Evolutionary conservation across 257 asterid genomes (phyloP).

Genomic region (Penstemon davidsonii): DNA sequence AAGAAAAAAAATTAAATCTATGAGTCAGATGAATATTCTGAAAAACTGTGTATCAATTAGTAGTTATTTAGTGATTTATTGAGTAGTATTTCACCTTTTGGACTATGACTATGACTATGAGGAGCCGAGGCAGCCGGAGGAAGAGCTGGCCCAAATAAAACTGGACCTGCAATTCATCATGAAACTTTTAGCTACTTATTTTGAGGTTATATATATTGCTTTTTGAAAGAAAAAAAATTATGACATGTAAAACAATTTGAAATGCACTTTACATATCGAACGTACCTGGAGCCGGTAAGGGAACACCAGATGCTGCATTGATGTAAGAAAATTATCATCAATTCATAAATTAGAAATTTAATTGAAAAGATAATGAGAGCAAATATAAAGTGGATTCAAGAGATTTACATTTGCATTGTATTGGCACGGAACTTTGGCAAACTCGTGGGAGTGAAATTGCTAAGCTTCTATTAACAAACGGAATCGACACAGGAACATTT

Average conservation of each 20-base stretch:
- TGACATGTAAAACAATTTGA: neutral
- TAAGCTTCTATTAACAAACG: conserved; percentile 44
- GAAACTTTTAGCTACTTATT: neutral
- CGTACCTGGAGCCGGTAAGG: conserved; percentile 80
- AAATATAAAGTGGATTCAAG: neutral
- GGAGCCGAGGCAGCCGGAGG: conserved; percentile 28
- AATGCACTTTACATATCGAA: neutral
- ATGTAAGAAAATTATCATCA: conserved; percentile 10
- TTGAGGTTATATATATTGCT: neutral
- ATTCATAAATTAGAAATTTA: neutral
- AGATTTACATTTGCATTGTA: conserved; percentile 59
- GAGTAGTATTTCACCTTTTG: conserved; percentile 38
- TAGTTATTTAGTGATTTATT: neutral
- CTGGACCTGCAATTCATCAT: conserved; percentile 48
- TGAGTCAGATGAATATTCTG: neutral
- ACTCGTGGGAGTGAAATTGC: conserved; percentile 55
- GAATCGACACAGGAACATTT: conserved; percentile 68
- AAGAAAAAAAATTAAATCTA: neutral
- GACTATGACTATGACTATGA: conserved; percentile 9
- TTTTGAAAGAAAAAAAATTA: neutral
- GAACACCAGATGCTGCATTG: conserved; percentile 68
- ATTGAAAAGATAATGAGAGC: neutral
- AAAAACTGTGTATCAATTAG: neutral
- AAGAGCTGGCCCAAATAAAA: conserved; percentile 47
- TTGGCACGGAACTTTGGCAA: conserved; percentile 57